Evolutionary conservation across 176 grass and related monocot species (phyloP), one percentile per base, ranked within the genome.

Genomic region (Hyparrhenia diplandra): DNA sequence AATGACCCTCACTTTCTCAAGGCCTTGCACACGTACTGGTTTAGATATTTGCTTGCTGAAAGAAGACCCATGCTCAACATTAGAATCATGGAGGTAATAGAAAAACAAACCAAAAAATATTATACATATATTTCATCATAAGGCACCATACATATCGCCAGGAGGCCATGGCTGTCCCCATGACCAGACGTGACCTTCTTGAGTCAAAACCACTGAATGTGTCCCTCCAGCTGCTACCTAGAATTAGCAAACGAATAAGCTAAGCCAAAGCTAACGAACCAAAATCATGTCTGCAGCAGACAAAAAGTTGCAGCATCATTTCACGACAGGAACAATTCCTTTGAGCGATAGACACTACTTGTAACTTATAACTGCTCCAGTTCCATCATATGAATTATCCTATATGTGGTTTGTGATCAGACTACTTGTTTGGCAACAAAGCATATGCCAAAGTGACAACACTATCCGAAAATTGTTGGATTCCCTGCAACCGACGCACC

Each of bases 111-210:
- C 10, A 77, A 80, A 24, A 24, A 80, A 23, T n/a, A n/a, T n/a
- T n/a, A n/a, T n/a, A n/a, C n/a, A n/a, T n/a, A 24, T 37, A 8
- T 65, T 77, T 73, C 67, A 77, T 13, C 32, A 49, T 71, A 82
- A 78, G 47, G 60, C 60, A 60, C 62, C 70, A 65, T 95, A 99
- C 96, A 99, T 99, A 81, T 99, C 96, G 17, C 96, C 96, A 30
- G 92, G 96, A 66, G 96, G 93, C 93, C 96, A 99, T 67, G 96
- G 96, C 86, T 99, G 96, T 3, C 96, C 96, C 96, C 96, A 95
- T 62, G 92, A 93, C 96, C 96, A 99, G 68, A 95, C 92, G 21
- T 95, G 84, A 37, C 93, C 96, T 82, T 99, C 92, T 85, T 90
- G 90, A 59, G 96, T 99, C 75, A 99, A 85, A 73, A 91, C 96